Percentiles rank a stretch among this genome's conserved stretches.
Conservation (phyloP, 176 grass and related monocot species). For the Chrysopogon serrulatus region DNA sequence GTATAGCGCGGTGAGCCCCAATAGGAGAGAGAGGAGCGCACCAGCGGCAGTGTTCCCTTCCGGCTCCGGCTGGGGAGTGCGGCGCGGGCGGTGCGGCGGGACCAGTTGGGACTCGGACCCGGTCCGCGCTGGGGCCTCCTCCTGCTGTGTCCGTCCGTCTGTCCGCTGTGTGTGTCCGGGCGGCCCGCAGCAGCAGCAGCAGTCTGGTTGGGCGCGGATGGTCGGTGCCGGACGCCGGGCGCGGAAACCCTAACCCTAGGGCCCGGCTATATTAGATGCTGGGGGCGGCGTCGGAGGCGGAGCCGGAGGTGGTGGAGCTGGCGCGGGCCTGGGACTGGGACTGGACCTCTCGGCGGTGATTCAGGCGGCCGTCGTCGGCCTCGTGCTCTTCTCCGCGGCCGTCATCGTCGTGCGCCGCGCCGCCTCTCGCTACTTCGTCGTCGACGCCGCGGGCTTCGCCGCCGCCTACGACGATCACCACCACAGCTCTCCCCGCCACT, state of each 20-base stretch:
- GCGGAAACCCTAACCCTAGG: conserved; percentile 50
- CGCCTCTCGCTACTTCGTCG: conserved; percentile 82
- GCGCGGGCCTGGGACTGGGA: conserved; percentile 39
- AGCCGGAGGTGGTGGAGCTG: too few species aligned
- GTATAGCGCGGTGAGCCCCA: not conserved
- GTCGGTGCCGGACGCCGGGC: conserved; percentile 37
- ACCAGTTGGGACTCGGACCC: not conserved
- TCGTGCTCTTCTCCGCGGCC: conserved; percentile 42
- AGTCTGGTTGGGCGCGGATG: conserved; percentile 23
- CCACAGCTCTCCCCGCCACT: not conserved
- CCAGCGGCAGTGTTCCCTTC: conserved; percentile 8
- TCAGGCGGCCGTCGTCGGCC: conserved; percentile 41
- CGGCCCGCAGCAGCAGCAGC: not conserved
- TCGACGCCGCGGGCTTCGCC: conserved; percentile 69
- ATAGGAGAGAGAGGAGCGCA: not conserved
- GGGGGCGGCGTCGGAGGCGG: conserved; percentile 21
- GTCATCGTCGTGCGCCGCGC: conserved; percentile 53
- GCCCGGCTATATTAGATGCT: conserved; percentile 58
- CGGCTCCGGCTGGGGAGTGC: conserved; percentile 11
- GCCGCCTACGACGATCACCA: conserved; percentile 45
- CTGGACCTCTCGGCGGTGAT: conserved; percentile 70
- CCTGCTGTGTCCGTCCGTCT: too few species aligned
- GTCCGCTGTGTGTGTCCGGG: not conserved
- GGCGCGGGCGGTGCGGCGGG: not conserved
- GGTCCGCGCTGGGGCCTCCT: not conserved